Evolutionary conservation across 352 stramenopile species (phyloP), one percentile per base, ranked within the genome.

Genomic region (Phytophthora litchii): DNA sequence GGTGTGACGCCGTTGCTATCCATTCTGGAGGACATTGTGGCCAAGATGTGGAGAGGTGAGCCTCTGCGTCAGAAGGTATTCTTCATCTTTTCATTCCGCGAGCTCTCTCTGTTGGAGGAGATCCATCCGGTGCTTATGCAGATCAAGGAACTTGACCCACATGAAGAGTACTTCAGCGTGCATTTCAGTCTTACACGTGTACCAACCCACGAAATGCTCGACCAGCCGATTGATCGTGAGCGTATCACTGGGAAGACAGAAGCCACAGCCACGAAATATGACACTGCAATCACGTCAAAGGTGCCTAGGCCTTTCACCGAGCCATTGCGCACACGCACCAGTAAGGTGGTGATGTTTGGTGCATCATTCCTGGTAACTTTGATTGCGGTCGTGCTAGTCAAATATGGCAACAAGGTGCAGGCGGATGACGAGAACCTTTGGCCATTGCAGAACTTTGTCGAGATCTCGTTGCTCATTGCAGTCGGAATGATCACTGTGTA

Each of bases 371-470:
- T 82, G 2, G 1, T 67, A 0, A 57, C 56, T 0, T 17, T 78
- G n/a, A 27, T 82, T 10, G 7, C 74, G 8, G 66, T 59, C 54
- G 36, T 67, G 14, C 19, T 78, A 2, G 63, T 81, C 44, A 62
- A 62, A n/a, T 56, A 64, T 27, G 54, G 57, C 12, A 71, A 11
- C 32, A 66, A 70, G 38, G 65, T 70, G 25, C 52, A 78, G 45
- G 60, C 32, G 1, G 16, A 53, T 13, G 23, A 70, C 54, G n/a
- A 42, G 5, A 60, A 60, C 12, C 73, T 74, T 9, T 83, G 76
- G 73, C 73, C 73, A 3, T 60, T 86, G 17, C 66, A 83, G 61
- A 68, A 70, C 21, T 70, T 81, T 14, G 57, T 80, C n/a, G 76
- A 79, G 56, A 73, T 72, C 23, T n/a, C 51, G 41, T 17, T 66